Conservation (phyloP, 2,329 filamentous ascomycete genomes). For the Epichloe uncinata region DNA sequence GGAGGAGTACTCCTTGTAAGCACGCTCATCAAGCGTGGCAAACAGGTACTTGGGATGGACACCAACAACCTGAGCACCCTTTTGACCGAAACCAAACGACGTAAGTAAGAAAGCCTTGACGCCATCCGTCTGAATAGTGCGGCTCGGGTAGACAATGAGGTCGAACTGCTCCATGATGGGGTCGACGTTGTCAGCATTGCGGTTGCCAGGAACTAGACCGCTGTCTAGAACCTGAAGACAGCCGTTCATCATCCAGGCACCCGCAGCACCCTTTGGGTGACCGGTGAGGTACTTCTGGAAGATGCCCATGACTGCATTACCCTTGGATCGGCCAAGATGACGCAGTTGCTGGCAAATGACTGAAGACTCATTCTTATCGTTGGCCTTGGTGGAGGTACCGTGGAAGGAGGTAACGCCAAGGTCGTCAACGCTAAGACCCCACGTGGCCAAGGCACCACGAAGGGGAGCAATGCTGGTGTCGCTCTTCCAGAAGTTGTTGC, state of each 20-base stretch:
- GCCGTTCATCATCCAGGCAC: conserved; percentile 99
- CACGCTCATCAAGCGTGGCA: conserved; percentile 77
- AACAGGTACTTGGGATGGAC: conserved; percentile 94
- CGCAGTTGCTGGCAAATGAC: conserved; percentile 93
- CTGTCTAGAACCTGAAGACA: conserved; percentile 90
- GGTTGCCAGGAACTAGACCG: conserved; percentile 89
- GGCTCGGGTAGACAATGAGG: conserved; percentile 93
- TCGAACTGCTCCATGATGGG: conserved; percentile 95
- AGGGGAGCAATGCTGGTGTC: conserved; percentile 88
- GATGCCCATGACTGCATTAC: conserved; percentile 88
- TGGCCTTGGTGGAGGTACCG: conserved; percentile 94
- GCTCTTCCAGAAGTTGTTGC: conserved; percentile 98
- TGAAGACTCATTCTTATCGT: conserved; percentile 98
- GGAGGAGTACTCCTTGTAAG: conserved; percentile 67
- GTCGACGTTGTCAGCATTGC: conserved; percentile 96
- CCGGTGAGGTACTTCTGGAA: conserved; percentile 99
- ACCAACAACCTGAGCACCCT: conserved; percentile 94
- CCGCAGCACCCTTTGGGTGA: conserved; percentile 97
- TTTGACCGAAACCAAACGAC: conserved; percentile 98
- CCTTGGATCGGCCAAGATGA: conserved; percentile 90
- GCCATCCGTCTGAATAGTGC: conserved; percentile 90
- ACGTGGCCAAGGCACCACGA: conserved; percentile 89
- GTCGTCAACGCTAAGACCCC: conserved; percentile 96
- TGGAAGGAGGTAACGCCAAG: conserved; percentile 95
- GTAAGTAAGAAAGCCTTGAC: conserved; percentile 98